Evolutionary conservation across 2,329 filamentous ascomycete genomes (phyloP), one percentile per base, ranked within the genome.

Genomic region (Westerdykella sp.): DNA sequence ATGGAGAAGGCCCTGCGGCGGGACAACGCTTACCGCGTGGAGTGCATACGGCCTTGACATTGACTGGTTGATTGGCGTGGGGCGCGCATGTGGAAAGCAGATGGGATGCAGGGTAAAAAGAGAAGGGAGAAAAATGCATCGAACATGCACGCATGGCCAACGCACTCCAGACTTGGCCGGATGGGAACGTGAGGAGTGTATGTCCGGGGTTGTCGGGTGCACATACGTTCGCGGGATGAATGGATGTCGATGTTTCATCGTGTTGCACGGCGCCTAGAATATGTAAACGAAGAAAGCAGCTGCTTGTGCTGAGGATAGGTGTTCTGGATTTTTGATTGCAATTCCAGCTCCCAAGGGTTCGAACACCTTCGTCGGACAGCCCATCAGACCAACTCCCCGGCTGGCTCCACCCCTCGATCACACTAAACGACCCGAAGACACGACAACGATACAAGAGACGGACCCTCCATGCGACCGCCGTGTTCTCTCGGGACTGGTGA

Each of bases 91-190:
- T 28, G 9, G 11, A 28, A 28, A 12, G 16, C 6, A 18, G 32
- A 35, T 35, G 32, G 32, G 31, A 21, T 35, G 16, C 21, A 32
- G 34, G 39, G 12, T 37, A 32, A 18, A 18, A 18, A 18, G 39
- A 35, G 15, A 28, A 28, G n/a, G 31, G 28, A 7, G 15, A 37
- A 28, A 25, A 3, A 38, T 18, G 46, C 40, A 37, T 47, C 42
- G 42, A 41, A 35, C 32, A 9, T 48, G 46, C 44, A 30, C 30
- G 38, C 30, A 42, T 46, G 47, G 51, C 55, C 59, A 62, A 55
- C 59, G 47, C 60, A 64, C 54, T 61, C 50, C 54, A 50, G 48
- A 59, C 58, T 57, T 55, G 48, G 55, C 56, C 40, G 13, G 30
- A 34, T 38, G 40, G 44, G 43, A 49, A 44, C 42, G 46, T 37